These are phyloP conservation scores for Oxytropis ochrocephala DNA, from an alignment of 306 rosid genomes.

Conservation along the genomic window DNA sequence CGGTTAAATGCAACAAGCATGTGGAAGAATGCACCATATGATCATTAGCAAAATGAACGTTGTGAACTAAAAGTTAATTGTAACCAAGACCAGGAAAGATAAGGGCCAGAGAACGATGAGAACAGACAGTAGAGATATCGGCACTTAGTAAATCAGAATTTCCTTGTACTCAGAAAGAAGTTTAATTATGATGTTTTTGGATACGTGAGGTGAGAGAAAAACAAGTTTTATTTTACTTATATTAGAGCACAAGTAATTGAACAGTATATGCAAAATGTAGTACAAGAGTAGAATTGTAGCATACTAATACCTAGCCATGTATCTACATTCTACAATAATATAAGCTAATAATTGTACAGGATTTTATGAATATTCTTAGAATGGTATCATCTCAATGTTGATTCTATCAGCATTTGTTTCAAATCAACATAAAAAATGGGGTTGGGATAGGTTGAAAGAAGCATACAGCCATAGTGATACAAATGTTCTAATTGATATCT, in stretches of 20 bases:
- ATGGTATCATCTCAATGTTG: not conserved
- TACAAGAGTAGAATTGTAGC: not conserved
- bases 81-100: not conserved
- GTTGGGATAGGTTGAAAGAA: constrained; percentile 6
- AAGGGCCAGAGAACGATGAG: not conserved
- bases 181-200: not conserved
- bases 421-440: not conserved
- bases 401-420: not conserved
- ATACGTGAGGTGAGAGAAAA: not conserved
- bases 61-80: not conserved
- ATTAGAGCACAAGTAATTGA: not conserved
- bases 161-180: not conserved
- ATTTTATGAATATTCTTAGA: not conserved
- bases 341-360: not conserved
- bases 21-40: not conserved
- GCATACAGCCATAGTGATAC: not conserved
- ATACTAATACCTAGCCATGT: not conserved
- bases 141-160: not conserved
- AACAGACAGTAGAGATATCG: not conserved
- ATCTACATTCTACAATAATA: not conserved
- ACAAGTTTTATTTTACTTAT: not conserved
- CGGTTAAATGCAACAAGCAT: constrained; percentile 5
- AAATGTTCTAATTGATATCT: constrained; percentile 2
- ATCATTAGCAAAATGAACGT: not conserved
- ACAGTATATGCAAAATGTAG: not conserved